A percentile compares a stretch with the other conserved stretches of the same genome.
Conservation (phyloP, 2,329 filamentous ascomycete genomes). For the Beauveria scarabaeidicola region DNA sequence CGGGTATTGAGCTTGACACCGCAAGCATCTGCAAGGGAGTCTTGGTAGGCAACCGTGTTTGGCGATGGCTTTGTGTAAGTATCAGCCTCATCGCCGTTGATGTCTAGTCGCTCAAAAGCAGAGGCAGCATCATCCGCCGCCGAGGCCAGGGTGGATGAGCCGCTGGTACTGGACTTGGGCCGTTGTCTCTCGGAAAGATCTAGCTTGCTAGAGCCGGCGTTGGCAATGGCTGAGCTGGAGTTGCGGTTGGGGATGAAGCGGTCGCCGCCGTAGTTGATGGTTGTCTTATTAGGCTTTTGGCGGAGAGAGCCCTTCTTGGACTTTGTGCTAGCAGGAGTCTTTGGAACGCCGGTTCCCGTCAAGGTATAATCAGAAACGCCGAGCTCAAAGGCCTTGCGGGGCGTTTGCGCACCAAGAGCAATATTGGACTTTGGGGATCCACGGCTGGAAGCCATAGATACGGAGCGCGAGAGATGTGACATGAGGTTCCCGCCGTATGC, state of each 20-base stretch:
- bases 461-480: conserved; percentile 65
- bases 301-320: conserved; percentile 46
- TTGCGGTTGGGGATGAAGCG: conserved; percentile 93
- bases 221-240: conserved; percentile 80
- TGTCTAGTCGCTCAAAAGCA: conserved; percentile 69
- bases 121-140: conserved; percentile 73
- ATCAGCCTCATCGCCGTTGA: conserved; percentile 60
- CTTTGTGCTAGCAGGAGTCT: conserved; percentile 51
- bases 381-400: conserved; percentile 75
- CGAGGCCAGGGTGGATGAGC: conserved; percentile 68
- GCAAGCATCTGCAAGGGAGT: conserved; percentile 81
- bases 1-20: conserved; percentile 89
- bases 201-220: conserved; percentile 74
- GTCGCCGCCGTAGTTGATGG: conserved; percentile 71
- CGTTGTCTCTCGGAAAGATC: conserved; percentile 61
- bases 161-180: conserved; percentile 60
- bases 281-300: conserved; percentile 65
- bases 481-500: conserved; percentile 74
- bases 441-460: conserved; percentile 58
- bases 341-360: conserved; percentile 65
- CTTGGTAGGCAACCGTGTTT: conserved; percentile 84
- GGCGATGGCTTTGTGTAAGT: conserved; percentile 73
- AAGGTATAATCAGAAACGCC: conserved; percentile 89
- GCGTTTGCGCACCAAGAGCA: conserved; percentile 62
- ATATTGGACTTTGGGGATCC: conserved; percentile 98